Conservation (phyloP, 441 rosid genomes). For the Syzygium syzygioides region DNA sequence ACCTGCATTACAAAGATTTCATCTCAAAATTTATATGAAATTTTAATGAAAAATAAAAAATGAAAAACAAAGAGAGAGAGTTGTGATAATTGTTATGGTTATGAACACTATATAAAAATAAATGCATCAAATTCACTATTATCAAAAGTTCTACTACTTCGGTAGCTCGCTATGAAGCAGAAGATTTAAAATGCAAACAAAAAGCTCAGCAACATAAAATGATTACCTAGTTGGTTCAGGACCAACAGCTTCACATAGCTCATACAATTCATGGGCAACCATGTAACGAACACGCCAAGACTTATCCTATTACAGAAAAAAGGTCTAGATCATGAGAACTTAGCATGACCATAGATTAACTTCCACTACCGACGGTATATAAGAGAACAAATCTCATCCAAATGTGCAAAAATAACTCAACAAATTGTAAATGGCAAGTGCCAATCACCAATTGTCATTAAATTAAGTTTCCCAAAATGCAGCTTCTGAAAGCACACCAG, state of each 20-base stretch:
- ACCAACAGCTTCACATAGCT: conserved; percentile 94
- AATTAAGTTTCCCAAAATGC: background rate
- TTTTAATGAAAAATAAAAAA: background rate
- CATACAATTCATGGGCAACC: conserved; percentile 97
- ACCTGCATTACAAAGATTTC: conserved; percentile 24
- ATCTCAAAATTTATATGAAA: background rate
- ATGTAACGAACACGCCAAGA: conserved; percentile 99
- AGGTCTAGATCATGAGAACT: background rate
- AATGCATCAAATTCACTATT: background rate
- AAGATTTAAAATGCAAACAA: background rate
- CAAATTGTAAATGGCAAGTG: background rate
- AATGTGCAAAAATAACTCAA: background rate
- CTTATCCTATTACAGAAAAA: conserved; percentile 53
- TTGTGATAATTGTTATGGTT: background rate
- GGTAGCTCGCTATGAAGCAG: background rate
- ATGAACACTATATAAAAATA: background rate
- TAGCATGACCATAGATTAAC: background rate
- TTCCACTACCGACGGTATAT: background rate
- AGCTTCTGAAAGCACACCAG: background rate
- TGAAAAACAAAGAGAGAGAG: background rate
- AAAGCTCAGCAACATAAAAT: background rate
- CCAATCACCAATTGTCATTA: background rate
- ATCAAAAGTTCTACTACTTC: background rate
- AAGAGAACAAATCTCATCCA: background rate
- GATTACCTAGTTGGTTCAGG: conserved; percentile 85